A percentile compares a stretch with the other conserved stretches of the same genome.
phyloP scores from a whole-genome alignment of 306 rosid genomes.

The Calophaca sinica region DNA sequence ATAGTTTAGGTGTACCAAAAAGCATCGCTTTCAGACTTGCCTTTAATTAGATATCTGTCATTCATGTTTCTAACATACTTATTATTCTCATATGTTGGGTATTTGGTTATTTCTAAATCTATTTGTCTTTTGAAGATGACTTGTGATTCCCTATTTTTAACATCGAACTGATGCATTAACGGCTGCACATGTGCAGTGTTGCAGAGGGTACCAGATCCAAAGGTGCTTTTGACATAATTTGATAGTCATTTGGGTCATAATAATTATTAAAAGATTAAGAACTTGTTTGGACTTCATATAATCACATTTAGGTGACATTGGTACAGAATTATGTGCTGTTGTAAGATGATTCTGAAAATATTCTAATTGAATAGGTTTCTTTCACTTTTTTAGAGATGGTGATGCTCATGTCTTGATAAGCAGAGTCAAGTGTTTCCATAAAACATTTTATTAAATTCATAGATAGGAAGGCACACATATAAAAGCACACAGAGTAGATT shows the following conservation, averaged over 20 bases:
- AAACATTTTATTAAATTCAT: constrained; percentile 13
- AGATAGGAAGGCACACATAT: constrained; percentile 6
- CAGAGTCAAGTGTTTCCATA: neutral
- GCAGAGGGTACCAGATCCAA: too few relatives aligned
- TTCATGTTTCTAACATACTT: too few relatives aligned
- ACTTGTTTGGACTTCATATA: neutral
- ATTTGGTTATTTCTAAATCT: too few relatives aligned
- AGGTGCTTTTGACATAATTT: constrained; percentile 10
- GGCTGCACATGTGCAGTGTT: too few relatives aligned
- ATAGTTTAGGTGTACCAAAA: too few relatives aligned
- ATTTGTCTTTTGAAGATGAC: too few relatives aligned
- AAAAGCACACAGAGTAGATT: constrained; percentile 30
- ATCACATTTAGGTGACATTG: neutral
- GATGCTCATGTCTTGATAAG: constrained; percentile 1
- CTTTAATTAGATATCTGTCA: too few relatives aligned
- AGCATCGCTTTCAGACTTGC: too few relatives aligned
- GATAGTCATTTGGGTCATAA: neutral
- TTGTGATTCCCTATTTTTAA: too few relatives aligned
- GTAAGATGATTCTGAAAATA: constrained; percentile 22
- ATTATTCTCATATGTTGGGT: too few relatives aligned
- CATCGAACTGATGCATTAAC: too few relatives aligned
- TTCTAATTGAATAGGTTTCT: neutral
- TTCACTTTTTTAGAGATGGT: constrained; percentile 22
- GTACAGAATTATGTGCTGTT: neutral
- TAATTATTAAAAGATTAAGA: neutral